These are phyloP conservation scores for Colletotrichum sp. DNA, from an alignment of 2,329 filamentous ascomycete species.

Conservation along the genomic window DNA sequence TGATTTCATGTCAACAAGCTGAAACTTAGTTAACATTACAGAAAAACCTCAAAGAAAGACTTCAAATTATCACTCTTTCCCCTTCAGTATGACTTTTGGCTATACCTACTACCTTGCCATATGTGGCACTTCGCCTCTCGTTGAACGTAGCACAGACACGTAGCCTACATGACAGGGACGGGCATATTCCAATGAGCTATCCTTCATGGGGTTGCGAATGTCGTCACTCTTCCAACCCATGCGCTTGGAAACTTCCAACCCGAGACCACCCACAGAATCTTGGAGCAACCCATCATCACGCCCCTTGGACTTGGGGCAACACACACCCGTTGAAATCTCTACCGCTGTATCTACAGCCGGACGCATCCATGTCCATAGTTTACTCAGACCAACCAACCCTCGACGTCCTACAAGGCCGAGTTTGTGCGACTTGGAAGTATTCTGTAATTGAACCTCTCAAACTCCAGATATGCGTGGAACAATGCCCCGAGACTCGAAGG, in stretches of 20 bases:
- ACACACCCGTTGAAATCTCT: background rate
- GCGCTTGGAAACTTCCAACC: background rate
- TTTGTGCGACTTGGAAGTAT: background rate
- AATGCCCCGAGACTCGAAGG: background rate
- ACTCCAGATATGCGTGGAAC: background rate
- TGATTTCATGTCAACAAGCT: background rate
- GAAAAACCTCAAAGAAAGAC: background rate
- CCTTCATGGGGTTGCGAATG: background rate
- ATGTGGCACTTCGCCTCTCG: background rate
- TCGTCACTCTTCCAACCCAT: background rate
- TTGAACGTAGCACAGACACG: background rate
- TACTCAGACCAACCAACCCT: background rate
- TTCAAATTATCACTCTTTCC: accelerated
- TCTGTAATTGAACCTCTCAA: background rate
- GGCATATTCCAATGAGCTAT: background rate
- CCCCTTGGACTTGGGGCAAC: background rate
- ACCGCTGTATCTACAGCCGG: background rate
- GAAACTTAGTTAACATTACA: accelerated
- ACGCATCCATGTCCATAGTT: background rate
- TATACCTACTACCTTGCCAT: background rate
- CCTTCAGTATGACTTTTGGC: background rate
- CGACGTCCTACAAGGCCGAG: background rate
- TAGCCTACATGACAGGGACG: background rate
- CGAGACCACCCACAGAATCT: background rate
- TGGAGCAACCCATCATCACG: background rate